Evolutionary conservation across 2,329 filamentous ascomycete species (phyloP).

Genomic region (Drechmeria coniospora): DNA sequence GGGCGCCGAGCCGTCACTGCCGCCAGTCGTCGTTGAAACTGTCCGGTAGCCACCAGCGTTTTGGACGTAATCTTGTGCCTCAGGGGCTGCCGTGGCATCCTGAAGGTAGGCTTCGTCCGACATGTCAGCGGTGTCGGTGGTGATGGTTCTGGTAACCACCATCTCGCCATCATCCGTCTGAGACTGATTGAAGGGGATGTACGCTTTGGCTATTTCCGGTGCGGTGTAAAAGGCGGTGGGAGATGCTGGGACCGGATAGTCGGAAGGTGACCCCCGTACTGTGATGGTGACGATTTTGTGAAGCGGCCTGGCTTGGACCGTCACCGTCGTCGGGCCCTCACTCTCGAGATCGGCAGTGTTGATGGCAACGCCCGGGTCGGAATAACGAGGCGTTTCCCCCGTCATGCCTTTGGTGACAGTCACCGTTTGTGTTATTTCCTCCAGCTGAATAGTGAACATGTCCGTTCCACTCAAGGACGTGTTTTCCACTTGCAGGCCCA

Average conservation of each 20-base stretch:
- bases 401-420: constrained; percentile 2
- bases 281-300: constrained; percentile 8
- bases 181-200: background rate
- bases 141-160: constrained; percentile 1
- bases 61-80: too few species aligned
- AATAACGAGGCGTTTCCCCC: background rate
- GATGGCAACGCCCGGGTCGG: constrained; percentile 4
- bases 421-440: constrained; percentile 3
- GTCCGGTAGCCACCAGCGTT: too few species aligned
- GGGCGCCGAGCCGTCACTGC: too few species aligned
- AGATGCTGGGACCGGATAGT: background rate
- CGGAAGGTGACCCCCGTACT: background rate
- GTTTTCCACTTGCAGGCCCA: constrained; percentile 1
- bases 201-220: background rate
- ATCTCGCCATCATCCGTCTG: constrained; percentile 1
- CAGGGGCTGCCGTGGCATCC: constrained; percentile 10
- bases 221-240: constrained; percentile 1
- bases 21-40: too few species aligned
- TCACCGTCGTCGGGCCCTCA: too few species aligned
- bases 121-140: too few species aligned
- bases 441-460: constrained; percentile 4
- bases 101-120: background rate
- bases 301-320: too few species aligned
- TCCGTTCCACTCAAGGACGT: constrained; percentile 2
- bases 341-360: constrained; percentile 9